phyloP scores from a whole-genome alignment of 139 green algal species.

The Tetradesmus obliquus region DNA sequence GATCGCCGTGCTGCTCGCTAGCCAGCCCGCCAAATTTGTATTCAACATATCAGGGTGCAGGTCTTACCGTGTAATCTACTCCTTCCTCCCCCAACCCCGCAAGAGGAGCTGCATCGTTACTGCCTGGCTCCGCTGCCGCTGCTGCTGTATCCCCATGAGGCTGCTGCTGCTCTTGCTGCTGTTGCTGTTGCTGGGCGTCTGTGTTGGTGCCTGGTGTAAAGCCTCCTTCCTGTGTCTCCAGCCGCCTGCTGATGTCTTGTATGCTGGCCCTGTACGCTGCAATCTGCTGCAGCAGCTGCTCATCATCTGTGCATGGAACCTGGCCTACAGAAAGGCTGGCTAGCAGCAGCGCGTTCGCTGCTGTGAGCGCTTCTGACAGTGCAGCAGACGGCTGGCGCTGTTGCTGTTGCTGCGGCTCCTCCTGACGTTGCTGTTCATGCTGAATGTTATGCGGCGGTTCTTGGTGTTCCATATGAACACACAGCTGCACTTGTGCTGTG shows the following conservation, averaged over 20 bases:
- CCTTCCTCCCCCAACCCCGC: slow-evolving; percentile 58
- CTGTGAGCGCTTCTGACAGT: slow-evolving; percentile 2
- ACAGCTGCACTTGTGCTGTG: neutral
- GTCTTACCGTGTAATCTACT: slow-evolving; percentile 64
- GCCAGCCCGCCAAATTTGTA: too few species aligned
- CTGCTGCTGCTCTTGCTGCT: slow-evolving; percentile 41
- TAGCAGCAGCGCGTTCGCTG: slow-evolving; percentile 23
- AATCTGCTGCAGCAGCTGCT: neutral
- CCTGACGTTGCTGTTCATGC: neutral
- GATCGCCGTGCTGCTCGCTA: neutral
- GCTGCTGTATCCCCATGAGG: neutral
- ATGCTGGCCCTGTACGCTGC: slow-evolving; percentile 39
- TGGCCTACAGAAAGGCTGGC: neutral
- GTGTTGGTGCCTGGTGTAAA: neutral
- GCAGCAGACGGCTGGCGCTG: neutral
- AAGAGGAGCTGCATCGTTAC: slow-evolving; percentile 6
- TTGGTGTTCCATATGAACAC: neutral
- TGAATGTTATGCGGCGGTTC: neutral
- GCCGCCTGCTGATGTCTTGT: neutral
- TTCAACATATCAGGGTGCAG: neutral
- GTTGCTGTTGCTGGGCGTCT: neutral
- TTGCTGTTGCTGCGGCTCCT: neutral
- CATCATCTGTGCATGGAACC: neutral
- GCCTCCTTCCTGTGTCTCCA: neutral
- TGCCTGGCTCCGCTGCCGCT: neutral